These are phyloP conservation scores for Aspergillus sp. DNA, from an alignment of 2,329 filamentous ascomycete genomes.

Conservation along the genomic window DNA sequence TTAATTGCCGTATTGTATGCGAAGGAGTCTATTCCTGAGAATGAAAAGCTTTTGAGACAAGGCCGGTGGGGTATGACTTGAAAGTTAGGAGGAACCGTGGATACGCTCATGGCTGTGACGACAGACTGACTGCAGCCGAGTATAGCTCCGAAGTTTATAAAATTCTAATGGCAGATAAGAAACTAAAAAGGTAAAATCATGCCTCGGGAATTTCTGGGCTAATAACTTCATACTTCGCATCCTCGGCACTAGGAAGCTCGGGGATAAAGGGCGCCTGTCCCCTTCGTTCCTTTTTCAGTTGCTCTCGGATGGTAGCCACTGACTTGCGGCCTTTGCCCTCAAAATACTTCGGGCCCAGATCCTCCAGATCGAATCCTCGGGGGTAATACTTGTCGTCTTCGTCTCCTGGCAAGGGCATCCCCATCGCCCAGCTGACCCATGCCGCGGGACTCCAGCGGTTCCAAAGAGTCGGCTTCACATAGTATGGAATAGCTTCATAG, in stretches of 20 bases:
- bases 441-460: constrained; percentile 62
- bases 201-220: background rate
- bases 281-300: constrained; percentile 42
- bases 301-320: constrained; percentile 33
- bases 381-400: constrained; percentile 48
- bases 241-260: background rate
- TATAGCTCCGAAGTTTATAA: background rate
- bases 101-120: background rate
- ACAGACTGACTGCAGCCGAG: background rate
- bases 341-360: constrained; percentile 61
- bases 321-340: constrained; percentile 49
- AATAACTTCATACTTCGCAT: background rate
- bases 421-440: constrained; percentile 25
- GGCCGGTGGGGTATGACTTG: background rate
- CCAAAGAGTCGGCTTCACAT: constrained; percentile 59
- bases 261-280: constrained; percentile 32
- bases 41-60: background rate
- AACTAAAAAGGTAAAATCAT: background rate
- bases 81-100: constrained; percentile 3
- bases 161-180: background rate
- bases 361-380: constrained; percentile 51
- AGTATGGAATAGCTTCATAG: constrained; percentile 65
- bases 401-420: constrained; percentile 49
- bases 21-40: background rate
- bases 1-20: background rate